These are phyloP conservation scores for Tulasnella sp. DNA, from an alignment of 768 basidiomycete genomes.

Conservation along the genomic window DNA sequence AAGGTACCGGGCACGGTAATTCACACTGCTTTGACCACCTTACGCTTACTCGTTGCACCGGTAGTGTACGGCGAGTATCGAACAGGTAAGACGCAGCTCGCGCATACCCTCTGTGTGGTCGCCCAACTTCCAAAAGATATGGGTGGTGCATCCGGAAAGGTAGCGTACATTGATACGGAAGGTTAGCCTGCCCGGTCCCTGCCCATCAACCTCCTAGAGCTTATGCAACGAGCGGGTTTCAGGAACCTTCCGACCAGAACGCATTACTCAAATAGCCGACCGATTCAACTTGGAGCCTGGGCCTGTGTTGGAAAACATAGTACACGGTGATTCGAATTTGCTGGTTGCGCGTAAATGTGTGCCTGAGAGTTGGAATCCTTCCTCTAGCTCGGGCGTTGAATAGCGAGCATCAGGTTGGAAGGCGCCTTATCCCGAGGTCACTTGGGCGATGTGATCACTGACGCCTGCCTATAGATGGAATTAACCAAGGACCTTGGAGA, in stretches of 20 bases:
- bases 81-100: constrained; percentile 93
- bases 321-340: constrained; percentile 58
- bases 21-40: neutral
- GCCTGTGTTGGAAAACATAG: constrained; percentile 82
- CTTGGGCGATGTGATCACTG: neutral
- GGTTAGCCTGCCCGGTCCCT: constrained; percentile 44
- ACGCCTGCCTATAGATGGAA: constrained; percentile 56
- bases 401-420: constrained; percentile 77
- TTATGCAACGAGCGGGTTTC: constrained; percentile 26
- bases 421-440: neutral
- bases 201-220: constrained; percentile 31
- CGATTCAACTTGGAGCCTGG: constrained; percentile 89
- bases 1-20: constrained; percentile 48
- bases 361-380: constrained; percentile 22
- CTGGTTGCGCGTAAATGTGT: neutral
- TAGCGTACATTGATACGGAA: constrained; percentile 91
- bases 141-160: constrained; percentile 89
- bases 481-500: constrained; percentile 84
- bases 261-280: constrained; percentile 85
- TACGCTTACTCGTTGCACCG: neutral
- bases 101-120: constrained; percentile 91
- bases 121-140: constrained; percentile 84
- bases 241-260: constrained; percentile 95
- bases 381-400: constrained; percentile 77
- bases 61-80: constrained; percentile 93